These are phyloP conservation scores for Sugiyamaella floridensis DNA, from an alignment of 805 yeast genomes.

Conservation along the genomic window DNA sequence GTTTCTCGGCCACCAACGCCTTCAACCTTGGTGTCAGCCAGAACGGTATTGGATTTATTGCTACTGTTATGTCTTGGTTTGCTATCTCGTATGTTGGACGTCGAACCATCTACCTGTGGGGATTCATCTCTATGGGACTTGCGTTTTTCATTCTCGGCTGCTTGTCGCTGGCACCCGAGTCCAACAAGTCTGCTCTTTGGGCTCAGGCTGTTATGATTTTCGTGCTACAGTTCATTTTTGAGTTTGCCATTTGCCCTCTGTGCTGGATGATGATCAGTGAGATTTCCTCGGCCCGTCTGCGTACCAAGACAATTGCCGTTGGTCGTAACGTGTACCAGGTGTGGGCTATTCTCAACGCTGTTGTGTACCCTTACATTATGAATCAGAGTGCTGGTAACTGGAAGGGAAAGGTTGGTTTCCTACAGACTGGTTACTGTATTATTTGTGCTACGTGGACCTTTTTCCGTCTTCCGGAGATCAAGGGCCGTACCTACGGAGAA, in stretches of 20 bases:
- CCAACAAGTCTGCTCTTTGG: constrained; percentile 20
- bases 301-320: constrained; percentile 38
- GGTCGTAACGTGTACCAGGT: constrained; percentile 31
- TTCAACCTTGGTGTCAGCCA: constrained; percentile 43
- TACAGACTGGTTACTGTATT: constrained; percentile 36
- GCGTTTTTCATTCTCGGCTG: constrained; percentile 40
- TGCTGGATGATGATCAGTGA: constrained; percentile 38
- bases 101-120: constrained; percentile 24
- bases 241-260: constrained; percentile 39
- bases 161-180: constrained; percentile 29
- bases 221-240: constrained; percentile 40
- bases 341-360: constrained; percentile 17
- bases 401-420: constrained; percentile 43
- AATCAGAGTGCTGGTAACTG: constrained; percentile 41
- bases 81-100: constrained; percentile 20
- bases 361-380: constrained; percentile 39
- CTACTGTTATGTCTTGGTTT: constrained; percentile 30
- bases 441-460: constrained; percentile 36
- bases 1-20: constrained; percentile 21
- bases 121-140: constrained; percentile 32
- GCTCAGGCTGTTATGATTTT: constrained; percentile 40
- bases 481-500: constrained; percentile 51
- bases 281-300: constrained; percentile 36
- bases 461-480: constrained; percentile 53
- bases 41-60: constrained; percentile 41